These are phyloP conservation scores for Atalantia buxifolia DNA, from an alignment of 345 rosid species.

Conservation along the genomic window DNA sequence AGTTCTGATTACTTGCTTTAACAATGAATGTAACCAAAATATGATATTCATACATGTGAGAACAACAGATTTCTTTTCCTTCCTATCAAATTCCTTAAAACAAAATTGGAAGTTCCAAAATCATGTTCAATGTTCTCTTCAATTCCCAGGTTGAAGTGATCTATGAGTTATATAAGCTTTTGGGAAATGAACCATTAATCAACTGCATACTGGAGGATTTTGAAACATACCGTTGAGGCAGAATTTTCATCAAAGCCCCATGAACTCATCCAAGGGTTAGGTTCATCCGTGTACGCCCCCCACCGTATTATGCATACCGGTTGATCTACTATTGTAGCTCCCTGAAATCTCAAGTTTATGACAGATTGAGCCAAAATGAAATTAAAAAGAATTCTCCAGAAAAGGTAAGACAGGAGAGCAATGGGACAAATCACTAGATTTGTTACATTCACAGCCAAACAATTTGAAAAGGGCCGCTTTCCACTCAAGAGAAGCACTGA, in stretches of 20 bases:
- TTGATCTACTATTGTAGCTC: slow-evolving; percentile 77
- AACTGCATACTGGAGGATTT: background rate
- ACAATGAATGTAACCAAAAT: background rate
- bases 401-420: background rate
- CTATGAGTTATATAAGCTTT: background rate
- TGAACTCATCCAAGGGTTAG: slow-evolving; percentile 46
- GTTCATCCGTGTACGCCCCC: slow-evolving; percentile 54
- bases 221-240: slow-evolving; percentile 32
- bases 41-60: background rate
- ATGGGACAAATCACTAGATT: background rate
- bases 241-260: slow-evolving; percentile 30
- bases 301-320: slow-evolving; percentile 58
- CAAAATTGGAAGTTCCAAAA: background rate
- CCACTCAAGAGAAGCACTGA: background rate
- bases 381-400: background rate
- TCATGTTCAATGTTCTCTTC: background rate
- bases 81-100: background rate
- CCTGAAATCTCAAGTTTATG: slow-evolving; percentile 45
- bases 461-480: background rate
- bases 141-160: background rate
- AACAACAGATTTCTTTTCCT: background rate
- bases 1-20: background rate
- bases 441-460: background rate
- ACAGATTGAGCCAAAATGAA: slow-evolving; percentile 1
- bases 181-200: background rate